Base-by-base conservation (phyloP, 1,284 basidiomycete genomes). In the Entoloma clypeatum region DNA sequence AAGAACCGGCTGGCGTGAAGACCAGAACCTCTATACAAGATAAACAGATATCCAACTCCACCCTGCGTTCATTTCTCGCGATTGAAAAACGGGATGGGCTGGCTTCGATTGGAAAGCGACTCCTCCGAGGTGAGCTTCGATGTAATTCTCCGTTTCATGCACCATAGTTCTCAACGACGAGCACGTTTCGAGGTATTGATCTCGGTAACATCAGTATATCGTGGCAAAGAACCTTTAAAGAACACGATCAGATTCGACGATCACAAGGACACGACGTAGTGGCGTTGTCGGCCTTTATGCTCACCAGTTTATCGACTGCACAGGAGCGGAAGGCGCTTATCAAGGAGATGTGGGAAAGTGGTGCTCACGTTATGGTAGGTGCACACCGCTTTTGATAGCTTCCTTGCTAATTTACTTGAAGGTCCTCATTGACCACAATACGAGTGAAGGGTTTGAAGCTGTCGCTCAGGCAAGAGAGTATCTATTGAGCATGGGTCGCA, bases 341-440 rank as follows among this genome's bases (percentile, higher is more conserved):
- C 5, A 80, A 83, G 52, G 79, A 89, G 53, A 86, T 95, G 74
- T 96, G 92, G 92, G 74, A 88, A 36, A 91, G 87, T 50, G 89
- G 87, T 22, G 92, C 92, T 23, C 77, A 86, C 53, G 76, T 80
- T 10, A 79, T 93, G 36, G 86, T 90, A 54, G 51, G 72, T 17
- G n/a, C 39, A 19, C 21, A 22, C 14, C 11, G 26, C 11, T 9
- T 16, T 33, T 2, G 1, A 24, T 19, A 27, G 13, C 13, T 32
- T 16, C 7, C 16, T 21, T 24, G 21, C 21, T 32, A 13, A 26
- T 21, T 11, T 22, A 27, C 14, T 27, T 11, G 16, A 30, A 92
- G 81, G 72, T 97, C 40, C 68, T 99, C 28, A 84, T 98, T 45
- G 95, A 99, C 59, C 82, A 90, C 40, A 86, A 80, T 31, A 86